These are phyloP conservation scores for Trypanosoma lewisi DNA, from an alignment of 208 protist species.

Conservation along the genomic window DNA sequence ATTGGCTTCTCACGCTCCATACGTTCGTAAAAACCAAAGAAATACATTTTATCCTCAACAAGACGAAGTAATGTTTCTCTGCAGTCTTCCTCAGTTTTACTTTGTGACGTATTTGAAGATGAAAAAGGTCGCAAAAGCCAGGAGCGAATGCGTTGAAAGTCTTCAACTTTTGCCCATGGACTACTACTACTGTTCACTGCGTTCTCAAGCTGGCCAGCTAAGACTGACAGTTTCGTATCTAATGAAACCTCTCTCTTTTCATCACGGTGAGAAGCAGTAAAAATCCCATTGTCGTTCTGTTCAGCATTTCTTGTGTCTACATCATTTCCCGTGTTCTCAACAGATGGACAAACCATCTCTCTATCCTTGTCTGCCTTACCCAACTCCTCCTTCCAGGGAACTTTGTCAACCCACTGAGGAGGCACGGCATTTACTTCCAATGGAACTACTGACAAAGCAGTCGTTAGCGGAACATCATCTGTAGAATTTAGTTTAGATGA, in stretches of 20 bases:
- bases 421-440: slow-evolving; percentile 1
- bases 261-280: neutral
- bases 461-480: neutral
- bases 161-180: neutral
- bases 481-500: neutral
- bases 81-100: slow-evolving; percentile 7
- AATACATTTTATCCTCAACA: slow-evolving; percentile 29
- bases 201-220: neutral
- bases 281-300: neutral
- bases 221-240: neutral
- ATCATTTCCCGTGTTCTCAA: neutral
- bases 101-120: neutral
- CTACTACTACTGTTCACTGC: neutral
- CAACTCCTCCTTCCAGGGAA: neutral
- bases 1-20: slow-evolving; percentile 5
- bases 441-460: neutral
- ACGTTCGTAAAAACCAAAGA: slow-evolving; percentile 27
- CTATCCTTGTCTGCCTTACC: neutral
- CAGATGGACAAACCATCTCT: neutral
- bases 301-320: neutral
- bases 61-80: slow-evolving; percentile 23
- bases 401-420: neutral
- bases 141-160: slow-evolving; percentile 1
- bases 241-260: neutral
- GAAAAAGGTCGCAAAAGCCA: slow-evolving; percentile 19